These are phyloP conservation scores for Aphanoascus verrucosus DNA, from an alignment of 2,329 filamentous ascomycete genomes.

Conservation along the genomic window DNA sequence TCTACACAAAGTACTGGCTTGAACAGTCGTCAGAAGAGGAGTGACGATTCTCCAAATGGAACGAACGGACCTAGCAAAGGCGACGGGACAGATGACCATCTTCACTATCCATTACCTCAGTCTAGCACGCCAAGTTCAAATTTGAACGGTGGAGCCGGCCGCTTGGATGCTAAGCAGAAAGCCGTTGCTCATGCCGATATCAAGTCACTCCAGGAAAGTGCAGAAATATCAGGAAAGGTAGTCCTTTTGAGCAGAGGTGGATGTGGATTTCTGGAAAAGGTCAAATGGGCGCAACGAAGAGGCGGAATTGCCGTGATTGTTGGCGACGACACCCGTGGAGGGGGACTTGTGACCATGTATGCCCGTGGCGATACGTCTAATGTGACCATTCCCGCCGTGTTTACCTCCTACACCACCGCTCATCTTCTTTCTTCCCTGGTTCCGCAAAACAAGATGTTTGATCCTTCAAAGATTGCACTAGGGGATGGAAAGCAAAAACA, in stretches of 20 bases:
- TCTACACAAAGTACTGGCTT: background rate
- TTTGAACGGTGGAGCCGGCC: slow-evolving; percentile 27
- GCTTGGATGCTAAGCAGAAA: slow-evolving; percentile 25
- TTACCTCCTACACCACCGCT: slow-evolving; percentile 89
- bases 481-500: slow-evolving; percentile 29
- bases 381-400: slow-evolving; percentile 84
- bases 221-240: slow-evolving; percentile 87
- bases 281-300: slow-evolving; percentile 88
- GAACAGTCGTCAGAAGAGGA: background rate
- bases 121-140: slow-evolving; percentile 32
- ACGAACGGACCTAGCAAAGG: slow-evolving; percentile 32
- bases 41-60: background rate
- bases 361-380: slow-evolving; percentile 94
- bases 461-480: slow-evolving; percentile 47
- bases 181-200: slow-evolving; percentile 66
- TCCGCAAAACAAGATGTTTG: slow-evolving; percentile 58
- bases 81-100: slow-evolving; percentile 77
- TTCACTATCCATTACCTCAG: slow-evolving; percentile 50
- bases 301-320: slow-evolving; percentile 86
- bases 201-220: slow-evolving; percentile 78
- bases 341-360: slow-evolving; percentile 91
- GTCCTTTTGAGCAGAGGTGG: slow-evolving; percentile 85
- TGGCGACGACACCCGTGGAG: slow-evolving; percentile 82
- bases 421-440: slow-evolving; percentile 74
- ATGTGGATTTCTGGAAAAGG: slow-evolving; percentile 93